Evolutionary conservation across 768 basidiomycete genomes (phyloP), one percentile per base, ranked within the genome.

Genomic region (Phanerodontia chrysosporium): DNA sequence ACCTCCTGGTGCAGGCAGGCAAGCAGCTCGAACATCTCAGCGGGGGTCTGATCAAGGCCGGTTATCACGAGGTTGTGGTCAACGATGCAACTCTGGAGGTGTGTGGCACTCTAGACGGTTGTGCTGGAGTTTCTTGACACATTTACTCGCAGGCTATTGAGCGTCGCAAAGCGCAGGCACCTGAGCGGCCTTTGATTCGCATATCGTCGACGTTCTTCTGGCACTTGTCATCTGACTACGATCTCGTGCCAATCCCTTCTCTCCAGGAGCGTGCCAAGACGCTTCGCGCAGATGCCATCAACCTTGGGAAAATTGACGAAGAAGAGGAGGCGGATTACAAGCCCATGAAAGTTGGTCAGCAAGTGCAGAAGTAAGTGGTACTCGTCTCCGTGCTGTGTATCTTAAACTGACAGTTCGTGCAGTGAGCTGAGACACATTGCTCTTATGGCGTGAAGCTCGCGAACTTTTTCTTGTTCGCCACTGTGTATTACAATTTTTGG

Each of bases 131-230:
- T 28, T 56, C 28, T n/a, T 2, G n/a, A 49, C 29, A 16, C 45
- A 18, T 13, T 39, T 21, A 24, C 16, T 29, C 54, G 12, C 54
- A 92, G 89, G 78, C 83, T 16, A 84, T 95, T 51, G 80, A 83
- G 56, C 74, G 76, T 53, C 81, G 89, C 44, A 86, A 80, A 64
- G 62, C 64, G 12, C 76, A 81, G 59, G 77, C 75, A 59, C 86
- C 92, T 1, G 79, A 83, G 55, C 85, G 95, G n/a, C 95, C 95
- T 13, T 76, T 89, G 35, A 92, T 95, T 64, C 87, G 95, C n/a
- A 95, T 98, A 63, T 95, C 94, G 2, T 95, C 92, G 1, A 98
- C 95, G 0, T 95, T 95, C 73, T 97, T 97, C 78, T 96, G 90
- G 90, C 93, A 95, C 67, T 80, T 97, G 13, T 91, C 86, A 0